Evolutionary conservation across 257 asterid species (phyloP).

Genomic region (Nicotiana tabacum): DNA sequence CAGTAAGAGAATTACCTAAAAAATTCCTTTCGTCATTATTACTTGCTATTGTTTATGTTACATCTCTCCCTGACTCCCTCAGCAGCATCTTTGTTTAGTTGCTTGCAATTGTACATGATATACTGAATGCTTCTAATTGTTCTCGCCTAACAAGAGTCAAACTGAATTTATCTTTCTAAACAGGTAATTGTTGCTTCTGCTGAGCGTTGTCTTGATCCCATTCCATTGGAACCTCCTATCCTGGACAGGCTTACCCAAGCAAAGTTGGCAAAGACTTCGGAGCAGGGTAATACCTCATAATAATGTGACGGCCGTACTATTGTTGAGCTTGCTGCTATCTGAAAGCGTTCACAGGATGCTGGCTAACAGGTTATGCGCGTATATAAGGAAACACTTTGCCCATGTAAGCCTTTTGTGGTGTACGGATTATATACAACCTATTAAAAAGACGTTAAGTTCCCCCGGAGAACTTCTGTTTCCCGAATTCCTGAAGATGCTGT

Average conservation of each 20-base stretch:
- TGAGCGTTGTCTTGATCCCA: slow-evolving; percentile 85
- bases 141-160: neutral
- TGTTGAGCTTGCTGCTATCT: neutral
- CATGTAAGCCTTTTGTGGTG: neutral
- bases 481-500: neutral
- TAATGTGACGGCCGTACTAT: neutral
- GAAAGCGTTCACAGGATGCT: neutral
- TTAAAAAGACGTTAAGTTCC: neutral
- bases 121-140: neutral
- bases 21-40: too few relatives aligned
- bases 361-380: neutral
- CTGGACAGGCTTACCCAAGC: slow-evolving; percentile 84
- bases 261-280: slow-evolving; percentile 58
- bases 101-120: neutral
- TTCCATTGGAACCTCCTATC: slow-evolving; percentile 72
- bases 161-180: neutral
- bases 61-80: neutral
- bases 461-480: neutral
- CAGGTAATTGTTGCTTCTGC: slow-evolving; percentile 83
- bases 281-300: slow-evolving; percentile 15
- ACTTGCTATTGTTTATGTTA: neutral
- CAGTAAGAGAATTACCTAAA: neutral
- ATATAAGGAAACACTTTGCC: neutral
- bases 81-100: neutral
- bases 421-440: neutral